Evolutionary conservation across 2,329 filamentous ascomycete genomes (phyloP).

Genomic region (Aspergillus pseudonomiae): DNA sequence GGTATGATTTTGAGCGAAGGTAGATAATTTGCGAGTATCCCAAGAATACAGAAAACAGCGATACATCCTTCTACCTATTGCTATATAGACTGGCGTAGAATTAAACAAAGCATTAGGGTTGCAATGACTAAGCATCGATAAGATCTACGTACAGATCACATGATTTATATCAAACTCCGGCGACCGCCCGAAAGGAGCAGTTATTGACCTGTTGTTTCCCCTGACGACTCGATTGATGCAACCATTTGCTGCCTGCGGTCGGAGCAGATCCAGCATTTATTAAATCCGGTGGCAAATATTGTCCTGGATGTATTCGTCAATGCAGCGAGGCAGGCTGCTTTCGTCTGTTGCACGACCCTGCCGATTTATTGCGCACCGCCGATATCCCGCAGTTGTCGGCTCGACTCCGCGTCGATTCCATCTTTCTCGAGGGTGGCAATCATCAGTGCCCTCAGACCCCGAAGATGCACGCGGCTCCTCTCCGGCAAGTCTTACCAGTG

Average conservation of each 20-base stretch:
- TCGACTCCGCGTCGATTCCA: conserved; percentile 37
- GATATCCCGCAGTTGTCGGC: conserved; percentile 32
- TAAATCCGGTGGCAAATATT: conserved; percentile 29
- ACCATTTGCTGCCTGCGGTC: conserved; percentile 14
- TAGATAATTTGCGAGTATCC: too few species aligned
- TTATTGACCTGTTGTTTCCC: neutral
- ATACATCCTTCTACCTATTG: too few species aligned
- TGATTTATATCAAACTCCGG: neutral
- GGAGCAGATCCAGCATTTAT: conserved; percentile 20
- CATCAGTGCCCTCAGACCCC: conserved; percentile 33
- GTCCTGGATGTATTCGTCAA: conserved; percentile 42
- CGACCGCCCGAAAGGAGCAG: neutral
- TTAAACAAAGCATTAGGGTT: neutral
- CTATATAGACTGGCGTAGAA: neutral
- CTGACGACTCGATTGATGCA: conserved; percentile 4
- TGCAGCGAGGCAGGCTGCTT: conserved; percentile 41
- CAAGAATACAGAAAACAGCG: too few species aligned
- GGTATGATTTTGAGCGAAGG: too few species aligned
- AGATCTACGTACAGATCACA: neutral
- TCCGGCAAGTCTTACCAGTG: conserved; percentile 26
- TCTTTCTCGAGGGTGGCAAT: conserved; percentile 33
- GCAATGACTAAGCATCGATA: neutral
- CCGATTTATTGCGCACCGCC: conserved; percentile 41
- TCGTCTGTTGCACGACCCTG: conserved; percentile 39
- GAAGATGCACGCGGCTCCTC: conserved; percentile 25